phyloP scores from a whole-genome alignment of 495 filamentous ascomycete species.

The Podospora pseudoanserina region DNA sequence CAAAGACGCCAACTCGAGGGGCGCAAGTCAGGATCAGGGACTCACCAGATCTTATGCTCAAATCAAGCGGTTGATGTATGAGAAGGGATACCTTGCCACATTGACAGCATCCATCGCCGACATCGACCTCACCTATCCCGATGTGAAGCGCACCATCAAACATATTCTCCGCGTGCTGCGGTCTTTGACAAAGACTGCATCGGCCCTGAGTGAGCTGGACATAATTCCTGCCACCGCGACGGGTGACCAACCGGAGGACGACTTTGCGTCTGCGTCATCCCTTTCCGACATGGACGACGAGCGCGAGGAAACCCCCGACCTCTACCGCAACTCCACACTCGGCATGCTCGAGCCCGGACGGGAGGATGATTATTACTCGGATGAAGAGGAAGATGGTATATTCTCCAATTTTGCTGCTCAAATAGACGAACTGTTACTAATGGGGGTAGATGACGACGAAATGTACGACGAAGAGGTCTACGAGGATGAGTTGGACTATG shows the following conservation, averaged over 20 bases:
- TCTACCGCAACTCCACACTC: slow-evolving; percentile 92
- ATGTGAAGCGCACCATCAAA: slow-evolving; percentile 89
- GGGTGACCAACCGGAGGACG: slow-evolving; percentile 70
- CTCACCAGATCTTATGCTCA: slow-evolving; percentile 58
- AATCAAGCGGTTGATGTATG: slow-evolving; percentile 92
- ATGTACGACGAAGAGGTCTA: slow-evolving; percentile 78
- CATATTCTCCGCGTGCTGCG: slow-evolving; percentile 89
- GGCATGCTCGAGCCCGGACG: slow-evolving; percentile 88
- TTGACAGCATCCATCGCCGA: slow-evolving; percentile 92
- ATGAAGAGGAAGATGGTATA: slow-evolving; percentile 61
- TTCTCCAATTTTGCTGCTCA: neutral
- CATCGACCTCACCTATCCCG: slow-evolving; percentile 91
- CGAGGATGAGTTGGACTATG: slow-evolving; percentile 86
- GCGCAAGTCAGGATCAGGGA: slow-evolving; percentile 34
- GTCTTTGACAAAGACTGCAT: slow-evolving; percentile 80
- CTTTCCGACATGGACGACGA: slow-evolving; percentile 82
- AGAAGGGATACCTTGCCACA: slow-evolving; percentile 87
- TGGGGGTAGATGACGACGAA: slow-evolving; percentile 57
- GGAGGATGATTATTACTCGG: slow-evolving; percentile 72
- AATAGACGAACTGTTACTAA: slow-evolving; percentile 27
- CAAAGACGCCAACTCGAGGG: slow-evolving; percentile 39
- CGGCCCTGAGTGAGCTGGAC: slow-evolving; percentile 76
- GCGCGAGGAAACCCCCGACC: slow-evolving; percentile 93
- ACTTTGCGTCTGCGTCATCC: slow-evolving; percentile 85
- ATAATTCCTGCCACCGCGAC: slow-evolving; percentile 59